Base-by-base conservation (phyloP, 2,329 filamentous ascomycete genomes). In the Phialemoniopsis sp. region DNA sequence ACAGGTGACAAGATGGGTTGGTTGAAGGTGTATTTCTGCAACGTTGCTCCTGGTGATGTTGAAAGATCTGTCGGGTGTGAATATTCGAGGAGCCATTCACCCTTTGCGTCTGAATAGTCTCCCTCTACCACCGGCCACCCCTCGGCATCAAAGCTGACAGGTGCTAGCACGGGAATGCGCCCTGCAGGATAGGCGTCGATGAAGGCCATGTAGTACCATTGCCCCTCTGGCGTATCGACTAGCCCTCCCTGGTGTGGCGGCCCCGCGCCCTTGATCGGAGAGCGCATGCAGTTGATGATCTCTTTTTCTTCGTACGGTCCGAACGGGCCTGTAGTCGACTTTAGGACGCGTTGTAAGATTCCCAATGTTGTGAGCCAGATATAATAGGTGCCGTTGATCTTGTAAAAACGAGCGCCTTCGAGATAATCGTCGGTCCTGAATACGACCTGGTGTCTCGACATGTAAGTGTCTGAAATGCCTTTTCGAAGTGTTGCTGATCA, bases 161-260 rank as follows among this genome's bases (percentile, higher is more conserved):
- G 76, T 0, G 77, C 76, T 4, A 78, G 56, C 2, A 78, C 72
- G 0, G 78, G 78, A 9, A 79, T 66, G 15, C 76, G 66, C 0
- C 78, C 78, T 4, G 64, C 69, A 0, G 78, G 77, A 43, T 77
- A 81, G 0, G 67, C 63, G 51, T 73, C 71, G 4, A 69, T 59
- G 51, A 81, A 82, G 0, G 72, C 67, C 55, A 80, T 71, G 46
- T 74, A 82, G 50, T 76, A 79, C 76, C 77, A 82, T 12, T 72
- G 58, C 0, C 72, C 73, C 10, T 64, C 52, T 1, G 66, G 62
- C 0, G 72, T 76, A 37, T 74, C 59, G 5, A 82, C 64, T 3
- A 82, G 56, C 14, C 73, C 70, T 2, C 78, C 78, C 51, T 82
- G 78, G 46, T 80, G 72, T 0, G 70, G 66, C 4, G 56, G 58